Conservation (phyloP, 108 stramenopile genomes). For the Cyclotella choctawhatcheeana region DNA sequence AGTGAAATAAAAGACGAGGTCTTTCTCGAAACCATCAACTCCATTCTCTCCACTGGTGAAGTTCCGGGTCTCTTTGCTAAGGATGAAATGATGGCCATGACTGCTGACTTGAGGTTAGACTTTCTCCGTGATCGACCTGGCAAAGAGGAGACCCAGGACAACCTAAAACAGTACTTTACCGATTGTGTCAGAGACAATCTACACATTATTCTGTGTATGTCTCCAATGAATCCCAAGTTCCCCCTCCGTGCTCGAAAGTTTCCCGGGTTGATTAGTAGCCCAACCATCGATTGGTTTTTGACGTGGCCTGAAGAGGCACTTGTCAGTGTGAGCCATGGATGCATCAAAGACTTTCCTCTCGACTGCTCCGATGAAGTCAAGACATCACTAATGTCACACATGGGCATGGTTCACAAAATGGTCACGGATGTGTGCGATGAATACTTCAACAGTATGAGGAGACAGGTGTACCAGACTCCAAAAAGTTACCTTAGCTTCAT, state of each 20-base stretch:
- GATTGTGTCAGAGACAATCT: conserved; percentile 89
- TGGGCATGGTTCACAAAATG: conserved; percentile 91
- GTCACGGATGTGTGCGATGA: conserved; percentile 87
- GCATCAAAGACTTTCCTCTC: conserved; percentile 78
- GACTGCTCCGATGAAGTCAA: conserved; percentile 80
- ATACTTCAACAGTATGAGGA: conserved; percentile 83
- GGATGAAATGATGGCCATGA: conserved; percentile 95
- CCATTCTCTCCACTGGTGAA: conserved; percentile 89
- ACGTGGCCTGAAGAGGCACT: conserved; percentile 93
- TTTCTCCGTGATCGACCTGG: conserved; percentile 78
- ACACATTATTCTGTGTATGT: conserved; percentile 93
- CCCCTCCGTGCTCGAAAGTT: conserved; percentile 88
- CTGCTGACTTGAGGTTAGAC: conserved; percentile 67
- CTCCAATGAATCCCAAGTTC: conserved; percentile 92
- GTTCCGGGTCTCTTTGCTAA: conserved; percentile 91
- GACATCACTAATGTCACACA: conserved; percentile 74
- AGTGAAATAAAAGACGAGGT: conserved; percentile 92
- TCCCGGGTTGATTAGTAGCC: conserved; percentile 83
- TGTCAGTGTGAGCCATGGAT: conserved; percentile 78
- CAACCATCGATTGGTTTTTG: conserved; percentile 94
- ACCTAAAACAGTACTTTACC: conserved; percentile 88
- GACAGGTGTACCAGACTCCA: conserved; percentile 91
- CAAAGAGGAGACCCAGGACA: conserved; percentile 84
- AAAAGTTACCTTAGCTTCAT: conserved; percentile 92
- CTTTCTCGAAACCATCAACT: conserved; percentile 91